Evolutionary conservation across 768 basidiomycete genomes (phyloP), one percentile per base, ranked within the genome.

Genomic region (Omphalotus guepiniiformis): DNA sequence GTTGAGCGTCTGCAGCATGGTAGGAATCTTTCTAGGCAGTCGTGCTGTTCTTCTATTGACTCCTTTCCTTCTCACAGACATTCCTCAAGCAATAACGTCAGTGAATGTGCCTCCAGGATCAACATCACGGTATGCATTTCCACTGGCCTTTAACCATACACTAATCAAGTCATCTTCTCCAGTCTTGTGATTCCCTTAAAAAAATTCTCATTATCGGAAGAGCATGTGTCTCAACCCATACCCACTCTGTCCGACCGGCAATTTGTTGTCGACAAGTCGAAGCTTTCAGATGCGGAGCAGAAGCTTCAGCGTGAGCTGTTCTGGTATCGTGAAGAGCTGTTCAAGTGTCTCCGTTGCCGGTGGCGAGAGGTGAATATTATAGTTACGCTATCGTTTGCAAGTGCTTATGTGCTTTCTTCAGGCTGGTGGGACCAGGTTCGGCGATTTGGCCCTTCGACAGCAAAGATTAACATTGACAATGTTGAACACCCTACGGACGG

Each of bases 241-340:
- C 95, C 96, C 1, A 83, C 83, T 13, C 66, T 97, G 30, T 86
- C 90, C 12, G 84, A 92, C 51, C 76, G 92, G 22, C 96, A 99
- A 60, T 97, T 94, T 62, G 82, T 98, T 15, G 85, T 96, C 0
- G 76, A 84, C 21, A 88, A 88, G 55, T 79, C 84, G 4, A 76
- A 70, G 40, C 66, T 88, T 49, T 76, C 83, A 1, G 60, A 65
- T 9, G 68, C 64, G 37, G 84, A 90, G 54, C 76, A 85, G 51
- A 72, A 70, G 35, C 59, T 72, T 8, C 85, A 92, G 60, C 75
- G 82, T 30, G 88, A 93, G 59, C 61, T 94, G 13, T 99, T 98
- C 69, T 99, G 96, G 96, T 95, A 96, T 62, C 76, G 94, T 28
- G 94, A 99, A 63, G 82, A 85, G 53, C 67, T 99, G 8, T 78